These are phyloP conservation scores for Tephrocybe sp. DNA, from an alignment of 768 basidiomycete species.

Conservation along the genomic window DNA sequence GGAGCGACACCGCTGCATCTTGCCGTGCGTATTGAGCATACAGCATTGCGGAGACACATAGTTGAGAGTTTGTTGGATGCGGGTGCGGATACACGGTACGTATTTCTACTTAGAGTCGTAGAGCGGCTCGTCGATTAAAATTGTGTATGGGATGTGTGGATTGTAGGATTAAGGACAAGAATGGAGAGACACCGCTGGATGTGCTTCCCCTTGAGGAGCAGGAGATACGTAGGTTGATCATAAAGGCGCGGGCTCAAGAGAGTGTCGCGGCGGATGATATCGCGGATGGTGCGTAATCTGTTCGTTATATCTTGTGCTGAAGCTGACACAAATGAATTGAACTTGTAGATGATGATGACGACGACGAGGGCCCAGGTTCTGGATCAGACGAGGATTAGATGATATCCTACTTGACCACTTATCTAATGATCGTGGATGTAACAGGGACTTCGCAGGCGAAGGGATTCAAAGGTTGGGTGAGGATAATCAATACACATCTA, in stretches of 20 bases:
- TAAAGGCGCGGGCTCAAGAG: slow-evolving; percentile 49
- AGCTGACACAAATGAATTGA: neutral
- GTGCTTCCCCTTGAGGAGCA: slow-evolving; percentile 51
- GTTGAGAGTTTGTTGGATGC: slow-evolving; percentile 73
- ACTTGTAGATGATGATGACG: slow-evolving; percentile 20
- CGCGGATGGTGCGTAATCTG: slow-evolving; percentile 47
- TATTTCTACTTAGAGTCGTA: neutral
- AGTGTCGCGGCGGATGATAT: slow-evolving; percentile 59
- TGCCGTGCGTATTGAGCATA: slow-evolving; percentile 55
- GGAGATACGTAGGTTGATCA: slow-evolving; percentile 48
- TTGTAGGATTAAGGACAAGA: slow-evolving; percentile 68
- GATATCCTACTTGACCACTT: slow-evolving; percentile 11
- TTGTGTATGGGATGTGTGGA: no score
- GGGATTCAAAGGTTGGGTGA: neutral
- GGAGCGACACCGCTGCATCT: slow-evolving; percentile 79
- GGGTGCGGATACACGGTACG: slow-evolving; percentile 69
- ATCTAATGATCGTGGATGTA: neutral
- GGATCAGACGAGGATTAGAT: slow-evolving; percentile 33
- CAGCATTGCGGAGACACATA: slow-evolving; percentile 49
- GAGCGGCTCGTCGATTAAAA: no score
- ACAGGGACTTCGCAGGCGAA: slow-evolving; percentile 2
- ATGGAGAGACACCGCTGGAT: slow-evolving; percentile 54
- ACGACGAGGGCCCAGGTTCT: slow-evolving; percentile 24
- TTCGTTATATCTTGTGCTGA: neutral
- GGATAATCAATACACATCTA: neutral